Evolutionary conservation across 306 rosid species (phyloP), one percentile per base, ranked within the genome.

Genomic region (Boehmeria nivea): DNA sequence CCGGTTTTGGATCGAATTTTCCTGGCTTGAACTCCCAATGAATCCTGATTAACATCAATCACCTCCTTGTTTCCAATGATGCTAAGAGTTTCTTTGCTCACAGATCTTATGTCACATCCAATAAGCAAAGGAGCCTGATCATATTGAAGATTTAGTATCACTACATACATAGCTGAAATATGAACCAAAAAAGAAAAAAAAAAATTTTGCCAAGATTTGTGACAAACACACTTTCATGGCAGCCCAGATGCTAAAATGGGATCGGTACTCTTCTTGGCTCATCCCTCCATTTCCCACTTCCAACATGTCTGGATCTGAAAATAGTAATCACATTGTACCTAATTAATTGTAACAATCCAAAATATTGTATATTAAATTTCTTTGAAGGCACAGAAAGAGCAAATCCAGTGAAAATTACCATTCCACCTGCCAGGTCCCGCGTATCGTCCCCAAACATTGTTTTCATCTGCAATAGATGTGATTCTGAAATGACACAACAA

Each of bases 241-340:
- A 7, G 64, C 71, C 71, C 71, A 66, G 33, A 66, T 46, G 26
- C 71, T 66, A 47, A 66, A 56, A 47, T 56, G 71, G 20, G 71
- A 47, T 11, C 16, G 11, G 20, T 66, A 66, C 20, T 65, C 71
- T 37, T 36, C 64, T 3, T 23, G 8, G 26, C 31, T 65, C 71
- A 65, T 65, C 42, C 50, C 57, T 56, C 71, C 71, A 24, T 65
- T 65, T 12, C 71, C 71, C 43, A 56, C 71, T 65, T 65, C 71
- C 64, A 65, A 25, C 71, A 65, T 56, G n/a, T 56, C 71, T 4
- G 71, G 64, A 56, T 65, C 64, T 65, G 34, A 21, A 40, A 11
- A 31, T 28, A 28, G 8, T 31, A 31, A 31, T 31, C 36, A 31
- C n/a, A n/a, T n/a, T n/a, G n/a, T n/a, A n/a, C n/a, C n/a, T n/a